Evolutionary conservation across 139 green algal genomes (phyloP).

Genomic region (Coccomyxa sp.): DNA sequence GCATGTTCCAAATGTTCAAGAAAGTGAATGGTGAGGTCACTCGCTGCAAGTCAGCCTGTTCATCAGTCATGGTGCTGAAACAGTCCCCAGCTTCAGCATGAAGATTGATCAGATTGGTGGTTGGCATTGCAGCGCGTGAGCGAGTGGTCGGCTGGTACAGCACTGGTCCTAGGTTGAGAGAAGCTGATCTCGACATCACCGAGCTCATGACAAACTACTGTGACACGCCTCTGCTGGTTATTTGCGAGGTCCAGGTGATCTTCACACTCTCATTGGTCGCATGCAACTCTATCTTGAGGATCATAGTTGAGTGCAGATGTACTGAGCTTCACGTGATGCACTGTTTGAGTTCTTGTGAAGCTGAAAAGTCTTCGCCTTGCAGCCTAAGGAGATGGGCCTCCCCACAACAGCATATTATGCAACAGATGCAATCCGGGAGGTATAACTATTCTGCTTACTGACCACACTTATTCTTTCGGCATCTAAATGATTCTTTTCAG

Average conservation of each 20-base stretch:
- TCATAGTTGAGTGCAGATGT: too few relatives aligned
- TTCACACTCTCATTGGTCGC: background rate
- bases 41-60: background rate
- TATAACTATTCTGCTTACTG: conserved; percentile 6
- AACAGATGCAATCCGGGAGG: conserved; percentile 83
- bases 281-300: background rate
- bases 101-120: background rate
- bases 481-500: background rate
- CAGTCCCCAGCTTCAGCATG: too few relatives aligned
- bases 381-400: conserved; percentile 91
- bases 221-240: conserved; percentile 84
- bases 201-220: conserved; percentile 75
- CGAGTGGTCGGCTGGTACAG: conserved; percentile 97
- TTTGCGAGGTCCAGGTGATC: conserved; percentile 89
- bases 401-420: conserved; percentile 89
- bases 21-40: conserved; percentile 91
- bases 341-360: background rate
- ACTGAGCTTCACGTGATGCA: background rate
- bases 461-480: background rate
- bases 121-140: conserved; percentile 71
- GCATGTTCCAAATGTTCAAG: conserved; percentile 98
- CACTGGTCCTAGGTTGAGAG: conserved; percentile 89
- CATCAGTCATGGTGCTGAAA: too few relatives aligned
- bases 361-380: conserved; percentile 14
- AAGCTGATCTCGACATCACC: conserved; percentile 94